Conservation (phyloP, 345 rosid genomes). For the Pugionium cornutum region DNA sequence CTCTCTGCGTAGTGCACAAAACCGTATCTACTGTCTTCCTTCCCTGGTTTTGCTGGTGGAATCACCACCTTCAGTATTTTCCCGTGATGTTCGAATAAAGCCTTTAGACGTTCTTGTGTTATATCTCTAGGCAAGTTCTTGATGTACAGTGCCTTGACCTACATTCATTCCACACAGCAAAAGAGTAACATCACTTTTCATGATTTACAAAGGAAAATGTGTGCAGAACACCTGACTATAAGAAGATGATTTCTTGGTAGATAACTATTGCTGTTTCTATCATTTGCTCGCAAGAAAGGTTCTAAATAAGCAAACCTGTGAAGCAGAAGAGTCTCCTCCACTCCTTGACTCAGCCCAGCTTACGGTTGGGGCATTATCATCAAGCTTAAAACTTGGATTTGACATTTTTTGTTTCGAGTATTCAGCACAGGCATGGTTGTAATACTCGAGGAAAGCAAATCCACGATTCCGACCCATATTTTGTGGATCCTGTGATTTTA, state of each 20-base stretch:
- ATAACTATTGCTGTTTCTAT: slow-evolving; percentile 12
- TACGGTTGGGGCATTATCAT: slow-evolving; percentile 81
- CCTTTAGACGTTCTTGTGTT: slow-evolving; percentile 69
- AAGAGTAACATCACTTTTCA: slow-evolving; percentile 9
- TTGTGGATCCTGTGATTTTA: slow-evolving; percentile 62
- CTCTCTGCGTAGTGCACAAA: slow-evolving; percentile 94
- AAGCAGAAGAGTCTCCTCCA: slow-evolving; percentile 69
- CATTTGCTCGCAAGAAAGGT: slow-evolving; percentile 16
- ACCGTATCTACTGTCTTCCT: slow-evolving; percentile 82
- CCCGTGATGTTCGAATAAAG: slow-evolving; percentile 81
- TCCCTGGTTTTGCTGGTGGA: slow-evolving; percentile 87
- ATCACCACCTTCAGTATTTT: slow-evolving; percentile 74
- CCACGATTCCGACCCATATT: slow-evolving; percentile 74
- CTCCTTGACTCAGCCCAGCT: slow-evolving; percentile 96
- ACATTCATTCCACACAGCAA: slow-evolving; percentile 24
- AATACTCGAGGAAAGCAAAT: slow-evolving; percentile 82
- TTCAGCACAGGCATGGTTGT: slow-evolving; percentile 92
- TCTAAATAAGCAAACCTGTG: slow-evolving; percentile 60
- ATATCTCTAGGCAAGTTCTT: slow-evolving; percentile 84
- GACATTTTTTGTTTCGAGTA: slow-evolving; percentile 87
- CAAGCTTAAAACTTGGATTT: slow-evolving; percentile 76
- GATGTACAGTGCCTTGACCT: slow-evolving; percentile 92
- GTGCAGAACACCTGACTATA: not conserved
- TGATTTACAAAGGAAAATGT: not conserved
- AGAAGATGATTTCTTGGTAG: slow-evolving; percentile 6